Percentiles rank a stretch among this genome's conserved stretches.
Conservation (phyloP, 352 stramenopile species). For the Phytophthora gonapodyides region DNA sequence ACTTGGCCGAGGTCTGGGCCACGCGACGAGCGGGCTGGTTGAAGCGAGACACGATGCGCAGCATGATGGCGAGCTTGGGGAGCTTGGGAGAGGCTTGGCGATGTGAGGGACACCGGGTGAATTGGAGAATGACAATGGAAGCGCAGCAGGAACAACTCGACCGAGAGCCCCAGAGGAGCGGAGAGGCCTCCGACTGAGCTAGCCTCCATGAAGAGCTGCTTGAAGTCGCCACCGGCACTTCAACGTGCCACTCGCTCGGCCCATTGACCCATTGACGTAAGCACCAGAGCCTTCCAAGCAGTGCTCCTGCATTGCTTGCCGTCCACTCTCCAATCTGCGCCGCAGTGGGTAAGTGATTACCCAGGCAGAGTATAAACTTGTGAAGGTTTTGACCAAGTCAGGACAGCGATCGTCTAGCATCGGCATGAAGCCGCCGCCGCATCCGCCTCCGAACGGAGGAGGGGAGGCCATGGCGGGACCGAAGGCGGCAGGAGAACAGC, state of each 20-base stretch:
- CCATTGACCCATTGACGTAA: slow-evolving; percentile 13
- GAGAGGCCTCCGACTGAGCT: too few relatives aligned
- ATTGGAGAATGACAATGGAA: slow-evolving; percentile 17
- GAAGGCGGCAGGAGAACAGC: too few relatives aligned
- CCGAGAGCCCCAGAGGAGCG: too few relatives aligned
- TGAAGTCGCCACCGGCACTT: slow-evolving; percentile 16
- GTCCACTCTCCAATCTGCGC: not conserved
- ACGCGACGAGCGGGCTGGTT: slow-evolving; percentile 22
- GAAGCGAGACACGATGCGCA: slow-evolving; percentile 36
- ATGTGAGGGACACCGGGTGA: slow-evolving; percentile 5
- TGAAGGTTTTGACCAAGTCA: too few relatives aligned
- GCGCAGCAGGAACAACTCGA: not conserved
- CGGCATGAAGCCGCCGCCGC: too few relatives aligned
- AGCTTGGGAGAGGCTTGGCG: not conserved
- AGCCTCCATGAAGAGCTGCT: not conserved
- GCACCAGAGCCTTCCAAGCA: slow-evolving; percentile 2
- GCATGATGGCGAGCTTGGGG: slow-evolving; percentile 5
- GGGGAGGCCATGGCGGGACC: too few relatives aligned
- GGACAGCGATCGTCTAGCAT: too few relatives aligned
- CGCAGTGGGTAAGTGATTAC: too few relatives aligned
- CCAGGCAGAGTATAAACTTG: too few relatives aligned
- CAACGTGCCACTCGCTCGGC: slow-evolving; percentile 20
- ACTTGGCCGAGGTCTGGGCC: slow-evolving; percentile 19
- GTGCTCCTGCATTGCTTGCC: slow-evolving; percentile 1
- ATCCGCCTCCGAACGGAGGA: too few relatives aligned